Base-by-base conservation (phyloP, 345 rosid genomes). In the Moringa oleifera region DNA sequence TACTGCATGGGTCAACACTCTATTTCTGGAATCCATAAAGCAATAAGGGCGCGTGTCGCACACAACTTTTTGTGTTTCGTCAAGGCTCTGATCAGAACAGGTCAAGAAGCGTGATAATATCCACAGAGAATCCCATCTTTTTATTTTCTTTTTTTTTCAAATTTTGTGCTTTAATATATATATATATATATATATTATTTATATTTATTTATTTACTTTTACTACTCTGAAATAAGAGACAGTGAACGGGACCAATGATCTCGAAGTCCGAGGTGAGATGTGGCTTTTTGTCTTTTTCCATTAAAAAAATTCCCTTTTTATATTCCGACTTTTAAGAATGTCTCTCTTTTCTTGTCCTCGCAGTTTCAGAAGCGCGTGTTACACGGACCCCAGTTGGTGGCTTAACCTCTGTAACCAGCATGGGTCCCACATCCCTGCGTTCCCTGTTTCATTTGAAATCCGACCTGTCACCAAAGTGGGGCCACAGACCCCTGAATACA, bases 71-170 rank as follows among this genome's bases (percentile, higher is more conserved):
- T n/a, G n/a, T n/a, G n/a, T n/a, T 8, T 28, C 8, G 33, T 28
- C 8, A 28, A 47, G 52, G 23, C 18, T 31, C 20, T n/a, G 37
- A 55, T 41, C 25, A 45, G 18, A 55, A 51, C 31, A 58, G 49
- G 68, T 25, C 68, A 54, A 55, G 51, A 56, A 23, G 67, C 63
- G 71, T 61, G 70, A 24, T 41, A 36, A 37, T 36, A 66, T 61
- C 67, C 70, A 66, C 62, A 54, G 69, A 62, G 31, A 62, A 56
- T 28, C 57, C 51, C 16, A 25, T 64, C 0, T 18, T 18, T 13
- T 9, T 51, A 15, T n/a, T 17, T 21, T 0, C 1, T 25, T 6
- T 28, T 18, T 0, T 9, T 0, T n/a, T n/a, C n/a, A n/a, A n/a
- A n/a, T n/a, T n/a, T n/a, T n/a, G n/a, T n/a, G n/a, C n/a, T n/a